phyloP scores from a whole-genome alignment of 2,329 filamentous ascomycete species.

The Pseudogymnoascus sp. region DNA sequence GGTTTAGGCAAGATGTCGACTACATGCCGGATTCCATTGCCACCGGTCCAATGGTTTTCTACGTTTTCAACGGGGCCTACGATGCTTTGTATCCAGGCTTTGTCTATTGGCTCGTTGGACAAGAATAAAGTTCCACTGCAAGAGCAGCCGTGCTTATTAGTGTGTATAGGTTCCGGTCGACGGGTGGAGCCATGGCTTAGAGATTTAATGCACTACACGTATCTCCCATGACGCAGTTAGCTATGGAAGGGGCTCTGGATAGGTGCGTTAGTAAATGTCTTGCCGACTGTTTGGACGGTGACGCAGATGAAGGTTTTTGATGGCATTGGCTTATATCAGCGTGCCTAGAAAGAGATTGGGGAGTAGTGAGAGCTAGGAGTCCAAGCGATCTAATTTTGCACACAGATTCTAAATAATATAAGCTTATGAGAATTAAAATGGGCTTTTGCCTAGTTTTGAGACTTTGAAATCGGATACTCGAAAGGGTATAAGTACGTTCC shows the following conservation, averaged over 20 bases:
- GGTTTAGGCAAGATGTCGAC: conserved; percentile 11
- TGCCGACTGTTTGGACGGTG: conserved; percentile 36
- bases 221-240: conserved; percentile 34
- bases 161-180: conserved; percentile 38
- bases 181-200: conserved; percentile 39
- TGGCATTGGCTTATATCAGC: neutral
- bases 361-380: neutral
- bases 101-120: conserved; percentile 67
- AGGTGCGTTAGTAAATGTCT: conserved; percentile 33
- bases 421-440: neutral
- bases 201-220: conserved; percentile 32
- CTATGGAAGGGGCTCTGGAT: conserved; percentile 39
- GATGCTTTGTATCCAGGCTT: conserved; percentile 86
- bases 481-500: neutral
- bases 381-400: neutral
- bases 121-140: conserved; percentile 34
- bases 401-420: neutral
- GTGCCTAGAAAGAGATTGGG: neutral
- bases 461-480: neutral
- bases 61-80: conserved; percentile 84
- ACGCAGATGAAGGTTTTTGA: conserved; percentile 23
- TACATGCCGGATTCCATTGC: conserved; percentile 50
- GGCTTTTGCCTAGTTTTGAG: too few species aligned
- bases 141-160: conserved; percentile 37
- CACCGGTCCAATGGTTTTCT: conserved; percentile 74